Base-by-base conservation (phyloP, 2,329 filamentous ascomycete species). In the Tolypocladium nubicola region DNA sequence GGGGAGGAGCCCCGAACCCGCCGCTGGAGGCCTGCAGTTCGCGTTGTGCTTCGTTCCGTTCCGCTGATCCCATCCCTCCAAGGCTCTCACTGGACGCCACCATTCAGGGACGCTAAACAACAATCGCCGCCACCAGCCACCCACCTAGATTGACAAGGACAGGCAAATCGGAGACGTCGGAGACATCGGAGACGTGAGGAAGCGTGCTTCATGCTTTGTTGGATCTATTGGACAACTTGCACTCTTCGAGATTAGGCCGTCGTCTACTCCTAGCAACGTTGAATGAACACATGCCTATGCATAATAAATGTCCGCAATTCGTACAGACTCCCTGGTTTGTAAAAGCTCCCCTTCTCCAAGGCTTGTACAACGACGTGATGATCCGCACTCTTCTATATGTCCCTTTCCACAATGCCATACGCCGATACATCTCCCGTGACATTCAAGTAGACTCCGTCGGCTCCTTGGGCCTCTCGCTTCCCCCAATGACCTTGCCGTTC, bases 401-500 rank as follows among this genome's bases (percentile, higher is more conserved):
- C 19, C 47, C 2, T 11, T 5, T 13, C 13, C 19, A 14, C 30
- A 21, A 21, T 5, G 4, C 26, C n/a, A 21, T 35, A 35, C 30
- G 19, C 30, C 26, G 4, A 35, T 39, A 7, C 6, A 37, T 21
- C 47, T 52, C 30, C n/a, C 30, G 8, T 35, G 19, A 8, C 30
- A 21, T n/a, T 52, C 30, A 52, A 0, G 6, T n/a, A 13, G 47
- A 13, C 30, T n/a, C 47, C 19, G 47, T 8, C 9, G 30, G 19
- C 30, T 52, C 47, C 30, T 52, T 35, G 4, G 47, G 47, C 47
- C 47, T 35, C 30, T 21, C 4, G 30, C 47, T 38, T 21, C 7
- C 49, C 33, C 52, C 58, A 43, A 73, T 65, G 4, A 77, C 71
- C 55, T 74, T 73, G 1, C 76, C 76, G 11, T 74, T 66, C 53